Conservation (phyloP, 2,329 filamentous ascomycete species). For the Alternaria triticina region DNA sequence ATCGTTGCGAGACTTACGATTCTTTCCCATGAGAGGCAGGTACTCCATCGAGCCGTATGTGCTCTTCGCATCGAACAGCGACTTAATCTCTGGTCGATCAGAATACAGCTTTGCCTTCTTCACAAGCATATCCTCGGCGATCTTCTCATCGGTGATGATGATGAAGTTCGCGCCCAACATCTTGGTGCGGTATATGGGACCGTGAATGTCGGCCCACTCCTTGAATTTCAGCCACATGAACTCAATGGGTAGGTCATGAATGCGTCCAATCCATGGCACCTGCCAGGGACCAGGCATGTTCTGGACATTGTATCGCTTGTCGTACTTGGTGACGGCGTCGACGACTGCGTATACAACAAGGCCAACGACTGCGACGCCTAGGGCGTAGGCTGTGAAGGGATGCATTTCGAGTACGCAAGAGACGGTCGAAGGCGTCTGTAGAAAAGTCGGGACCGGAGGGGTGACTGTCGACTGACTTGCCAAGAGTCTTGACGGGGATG, state of each 20-base stretch:
- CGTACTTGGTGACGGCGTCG: constrained; percentile 46
- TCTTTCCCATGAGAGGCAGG: constrained; percentile 63
- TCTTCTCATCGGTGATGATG: constrained; percentile 59
- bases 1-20: constrained; percentile 50
- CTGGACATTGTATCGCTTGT: constrained; percentile 43
- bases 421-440: neutral
- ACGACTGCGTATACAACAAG: constrained; percentile 46
- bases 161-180: constrained; percentile 54
- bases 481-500: neutral
- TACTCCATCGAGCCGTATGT: constrained; percentile 63
- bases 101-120: constrained; percentile 61
- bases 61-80: constrained; percentile 62
- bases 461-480: neutral
- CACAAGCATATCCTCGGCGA: constrained; percentile 61
- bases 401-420: constrained; percentile 43
- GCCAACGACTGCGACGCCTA: constrained; percentile 46
- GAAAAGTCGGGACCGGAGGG: neutral
- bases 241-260: constrained; percentile 46
- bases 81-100: constrained; percentile 58
- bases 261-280: constrained; percentile 45
- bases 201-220: constrained; percentile 45
- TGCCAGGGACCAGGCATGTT: constrained; percentile 51
- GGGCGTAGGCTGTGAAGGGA: constrained; percentile 47
- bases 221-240: constrained; percentile 61
- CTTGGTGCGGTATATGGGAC: constrained; percentile 46